These are phyloP conservation scores for Dendrobium nobile DNA, from an alignment of 106 monocot species.

Conservation along the genomic window DNA sequence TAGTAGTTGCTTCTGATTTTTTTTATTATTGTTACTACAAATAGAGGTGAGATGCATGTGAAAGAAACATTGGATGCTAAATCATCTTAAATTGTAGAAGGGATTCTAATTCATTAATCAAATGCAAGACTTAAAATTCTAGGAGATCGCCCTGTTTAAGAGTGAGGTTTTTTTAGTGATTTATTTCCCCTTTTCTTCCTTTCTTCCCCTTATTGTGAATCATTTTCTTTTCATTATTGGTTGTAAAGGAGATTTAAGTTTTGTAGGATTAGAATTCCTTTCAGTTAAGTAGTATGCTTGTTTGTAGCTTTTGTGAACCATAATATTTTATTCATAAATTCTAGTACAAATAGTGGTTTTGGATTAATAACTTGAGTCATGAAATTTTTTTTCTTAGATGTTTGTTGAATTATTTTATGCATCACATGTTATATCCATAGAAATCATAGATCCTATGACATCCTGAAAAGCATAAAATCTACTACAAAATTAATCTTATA, in stretches of 20 bases:
- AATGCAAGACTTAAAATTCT: neutral
- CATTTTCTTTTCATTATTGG: neutral
- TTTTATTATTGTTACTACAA: neutral
- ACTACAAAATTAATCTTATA: neutral
- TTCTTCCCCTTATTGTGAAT: neutral
- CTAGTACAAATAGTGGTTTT: too few relatives aligned
- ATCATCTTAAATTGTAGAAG: neutral
- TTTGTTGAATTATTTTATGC: neutral
- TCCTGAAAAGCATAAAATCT: neutral
- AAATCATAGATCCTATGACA: neutral
- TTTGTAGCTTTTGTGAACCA: neutral
- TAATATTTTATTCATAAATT: too few relatives aligned
- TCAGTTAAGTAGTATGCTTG: neutral
- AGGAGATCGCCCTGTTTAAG: neutral
- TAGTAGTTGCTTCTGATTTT: neutral
- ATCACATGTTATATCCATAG: neutral
- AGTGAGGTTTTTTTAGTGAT: neutral
- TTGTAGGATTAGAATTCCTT: neutral
- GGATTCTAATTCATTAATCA: neutral
- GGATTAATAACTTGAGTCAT: too few relatives aligned
- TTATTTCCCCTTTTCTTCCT: neutral
- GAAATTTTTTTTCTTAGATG: neutral
- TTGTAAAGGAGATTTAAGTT: neutral
- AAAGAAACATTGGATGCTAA: neutral
- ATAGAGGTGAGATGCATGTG: neutral